These are phyloP conservation scores for Serendipita sp. DNA, from an alignment of 1,284 basidiomycete genomes.

Conservation along the genomic window DNA sequence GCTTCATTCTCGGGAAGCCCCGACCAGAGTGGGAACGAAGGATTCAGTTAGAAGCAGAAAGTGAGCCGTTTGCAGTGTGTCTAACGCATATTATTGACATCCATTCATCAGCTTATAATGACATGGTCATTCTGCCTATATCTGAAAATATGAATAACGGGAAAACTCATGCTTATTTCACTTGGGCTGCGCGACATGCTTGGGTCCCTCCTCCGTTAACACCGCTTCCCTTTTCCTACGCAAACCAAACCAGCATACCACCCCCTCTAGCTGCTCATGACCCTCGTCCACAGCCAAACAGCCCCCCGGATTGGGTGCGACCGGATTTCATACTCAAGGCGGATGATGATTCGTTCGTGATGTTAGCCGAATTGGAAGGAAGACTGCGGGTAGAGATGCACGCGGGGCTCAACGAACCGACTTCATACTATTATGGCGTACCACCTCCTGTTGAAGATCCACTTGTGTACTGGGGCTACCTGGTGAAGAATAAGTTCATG, in stretches of 20 bases:
- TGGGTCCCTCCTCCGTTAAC: slow-evolving; percentile 69
- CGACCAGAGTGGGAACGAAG: slow-evolving; percentile 64
- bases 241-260: slow-evolving; percentile 36
- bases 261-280: slow-evolving; percentile 54
- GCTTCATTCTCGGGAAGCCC: slow-evolving; percentile 85
- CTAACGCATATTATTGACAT: not conserved
- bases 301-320: slow-evolving; percentile 44
- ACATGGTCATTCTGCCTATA: slow-evolving; percentile 74
- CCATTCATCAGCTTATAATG: slow-evolving; percentile 57
- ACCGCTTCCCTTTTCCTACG: slow-evolving; percentile 42
- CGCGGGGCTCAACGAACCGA: not conserved
- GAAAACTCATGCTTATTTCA: slow-evolving; percentile 75
- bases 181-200: slow-evolving; percentile 81
- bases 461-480: slow-evolving; percentile 87
- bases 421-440: not conserved
- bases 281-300: slow-evolving; percentile 24
- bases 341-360: slow-evolving; percentile 89
- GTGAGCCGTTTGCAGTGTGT: slow-evolving; percentile 32
- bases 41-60: slow-evolving; percentile 82
- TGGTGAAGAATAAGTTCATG: slow-evolving; percentile 92
- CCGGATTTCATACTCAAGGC: slow-evolving; percentile 86
- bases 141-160: slow-evolving; percentile 86
- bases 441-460: slow-evolving; percentile 35
- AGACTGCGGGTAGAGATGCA: slow-evolving; percentile 44
- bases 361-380: slow-evolving; percentile 83